A percentile compares a stretch with the other conserved stretches of the same genome.
These are phyloP conservation scores for Aspergillus terreus DNA, from an alignment of 2,329 filamentous ascomycete genomes.

Conservation along the genomic window DNA sequence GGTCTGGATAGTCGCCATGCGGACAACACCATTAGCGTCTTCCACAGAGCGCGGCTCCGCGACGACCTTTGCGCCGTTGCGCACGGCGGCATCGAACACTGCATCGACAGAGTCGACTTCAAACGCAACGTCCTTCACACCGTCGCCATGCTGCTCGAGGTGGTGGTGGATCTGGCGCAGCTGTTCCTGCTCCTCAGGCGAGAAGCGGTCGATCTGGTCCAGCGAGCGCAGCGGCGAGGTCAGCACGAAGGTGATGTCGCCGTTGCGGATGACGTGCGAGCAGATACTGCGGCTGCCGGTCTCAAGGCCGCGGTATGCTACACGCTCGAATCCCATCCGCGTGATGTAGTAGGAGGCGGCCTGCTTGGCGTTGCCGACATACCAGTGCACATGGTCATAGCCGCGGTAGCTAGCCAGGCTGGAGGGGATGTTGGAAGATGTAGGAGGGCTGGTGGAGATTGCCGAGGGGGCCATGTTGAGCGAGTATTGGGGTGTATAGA, in stretches of 20 bases:
- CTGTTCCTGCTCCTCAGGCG: slow-evolving; percentile 57
- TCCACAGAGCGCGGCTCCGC: slow-evolving; percentile 53
- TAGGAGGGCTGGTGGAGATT: slow-evolving; percentile 24
- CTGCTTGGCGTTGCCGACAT: slow-evolving; percentile 95
- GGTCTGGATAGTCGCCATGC: slow-evolving; percentile 76
- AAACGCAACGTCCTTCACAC: slow-evolving; percentile 91
- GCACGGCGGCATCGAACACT: slow-evolving; percentile 71
- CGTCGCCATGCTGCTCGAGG: slow-evolving; percentile 84
- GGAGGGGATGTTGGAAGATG: slow-evolving; percentile 15
- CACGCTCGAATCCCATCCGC: slow-evolving; percentile 76
- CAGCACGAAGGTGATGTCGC: slow-evolving; percentile 41
- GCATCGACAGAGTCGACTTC: slow-evolving; percentile 85
- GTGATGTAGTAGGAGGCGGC: slow-evolving; percentile 83
- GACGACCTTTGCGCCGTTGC: slow-evolving; percentile 39
- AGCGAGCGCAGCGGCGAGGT: slow-evolving; percentile 53
- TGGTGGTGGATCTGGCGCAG: slow-evolving; percentile 76
- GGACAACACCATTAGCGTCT: slow-evolving; percentile 64
- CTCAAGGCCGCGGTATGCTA: slow-evolving; percentile 85
- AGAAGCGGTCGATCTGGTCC: slow-evolving; percentile 57
- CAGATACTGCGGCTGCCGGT: slow-evolving; percentile 78
- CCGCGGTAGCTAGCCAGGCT: slow-evolving; percentile 57
- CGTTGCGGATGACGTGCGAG: slow-evolving; percentile 64
- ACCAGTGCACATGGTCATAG: slow-evolving; percentile 94
- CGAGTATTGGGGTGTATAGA: neutral
- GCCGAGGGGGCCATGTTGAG: slow-evolving; percentile 29